Evolutionary conservation across 495 filamentous ascomycete species (phyloP).

Genomic region (Endocarpon pusillum): DNA sequence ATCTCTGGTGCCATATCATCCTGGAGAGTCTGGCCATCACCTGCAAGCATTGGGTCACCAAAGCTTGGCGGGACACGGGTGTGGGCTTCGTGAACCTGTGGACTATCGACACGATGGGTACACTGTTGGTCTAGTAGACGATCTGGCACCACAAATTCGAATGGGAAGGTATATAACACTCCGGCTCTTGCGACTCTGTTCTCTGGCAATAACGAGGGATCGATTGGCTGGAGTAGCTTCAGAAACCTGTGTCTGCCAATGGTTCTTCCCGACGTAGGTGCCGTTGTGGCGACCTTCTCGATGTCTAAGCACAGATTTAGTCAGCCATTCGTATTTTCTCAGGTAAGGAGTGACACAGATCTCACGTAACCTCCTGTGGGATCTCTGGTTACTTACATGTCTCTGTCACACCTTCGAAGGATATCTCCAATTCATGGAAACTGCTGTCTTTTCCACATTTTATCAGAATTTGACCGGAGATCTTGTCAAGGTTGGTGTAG

Average conservation of each 20-base stretch:
- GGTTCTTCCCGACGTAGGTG: constrained; percentile 29
- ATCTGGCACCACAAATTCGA: constrained; percentile 73
- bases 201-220: constrained; percentile 47
- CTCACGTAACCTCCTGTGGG: constrained; percentile 24
- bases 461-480: constrained; percentile 41
- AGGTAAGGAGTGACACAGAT: constrained; percentile 27
- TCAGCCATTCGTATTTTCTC: constrained; percentile 1
- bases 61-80: constrained; percentile 64
- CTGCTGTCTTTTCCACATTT: constrained; percentile 44
- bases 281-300: constrained; percentile 33
- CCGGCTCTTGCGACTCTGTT: constrained; percentile 51
- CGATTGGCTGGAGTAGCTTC: constrained; percentile 65
- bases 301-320: constrained; percentile 22
- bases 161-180: constrained; percentile 55
- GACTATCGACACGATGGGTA: constrained; percentile 34
- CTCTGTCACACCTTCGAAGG: constrained; percentile 49
- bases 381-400: constrained; percentile 14
- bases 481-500: constrained; percentile 42
- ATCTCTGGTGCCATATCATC: constrained; percentile 79
- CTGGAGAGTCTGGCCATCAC: constrained; percentile 29
- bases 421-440: constrained; percentile 70
- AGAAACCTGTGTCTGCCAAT: constrained; percentile 51
- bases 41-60: constrained; percentile 45
- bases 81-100: constrained; percentile 52
- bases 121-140: constrained; percentile 48